Percentiles rank a stretch among this genome's conserved stretches.
Evolutionary conservation across 140 eudicot species (phyloP).

Genomic region (Cichorium intybus): DNA sequence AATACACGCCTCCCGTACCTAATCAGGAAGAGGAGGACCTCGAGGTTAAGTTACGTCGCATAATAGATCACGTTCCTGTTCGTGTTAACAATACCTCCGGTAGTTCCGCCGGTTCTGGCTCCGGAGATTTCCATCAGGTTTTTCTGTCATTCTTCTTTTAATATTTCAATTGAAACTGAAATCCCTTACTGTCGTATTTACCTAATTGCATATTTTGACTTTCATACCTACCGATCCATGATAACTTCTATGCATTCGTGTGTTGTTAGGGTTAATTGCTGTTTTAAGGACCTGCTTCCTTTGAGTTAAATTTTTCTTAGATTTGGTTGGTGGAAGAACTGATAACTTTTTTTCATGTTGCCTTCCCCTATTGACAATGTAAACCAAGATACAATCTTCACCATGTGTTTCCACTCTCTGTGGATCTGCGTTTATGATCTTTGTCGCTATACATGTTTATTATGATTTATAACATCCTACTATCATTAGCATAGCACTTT

Average conservation of each 20-base stretch:
- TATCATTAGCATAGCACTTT: no score
- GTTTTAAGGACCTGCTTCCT: not conserved
- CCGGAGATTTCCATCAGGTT: slow-evolving; percentile 99
- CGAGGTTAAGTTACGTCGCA: slow-evolving; percentile 88
- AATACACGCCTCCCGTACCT: slow-evolving; percentile 61
- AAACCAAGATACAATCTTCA: no score
- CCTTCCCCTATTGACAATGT: no score
- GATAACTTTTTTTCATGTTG: not conserved
- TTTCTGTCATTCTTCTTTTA: not conserved
- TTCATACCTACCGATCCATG: not conserved
- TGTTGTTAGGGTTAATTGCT: not conserved
- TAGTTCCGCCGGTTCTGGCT: slow-evolving; percentile 99
- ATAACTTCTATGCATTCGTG: not conserved
- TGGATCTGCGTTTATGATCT: no score
- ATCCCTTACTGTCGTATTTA: not conserved
- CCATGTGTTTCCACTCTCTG: no score
- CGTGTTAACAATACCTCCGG: slow-evolving; percentile 97
- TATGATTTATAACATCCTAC: no score
- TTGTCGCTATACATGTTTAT: no score
- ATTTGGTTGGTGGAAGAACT: not conserved
- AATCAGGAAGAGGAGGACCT: slow-evolving; percentile 82
- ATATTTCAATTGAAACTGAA: not conserved
- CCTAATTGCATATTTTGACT: not conserved
- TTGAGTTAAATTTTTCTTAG: not conserved
- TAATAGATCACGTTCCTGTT: slow-evolving; percentile 78